These are phyloP conservation scores for Brassica balearica DNA, from an alignment of 441 rosid genomes.

Conservation along the genomic window DNA sequence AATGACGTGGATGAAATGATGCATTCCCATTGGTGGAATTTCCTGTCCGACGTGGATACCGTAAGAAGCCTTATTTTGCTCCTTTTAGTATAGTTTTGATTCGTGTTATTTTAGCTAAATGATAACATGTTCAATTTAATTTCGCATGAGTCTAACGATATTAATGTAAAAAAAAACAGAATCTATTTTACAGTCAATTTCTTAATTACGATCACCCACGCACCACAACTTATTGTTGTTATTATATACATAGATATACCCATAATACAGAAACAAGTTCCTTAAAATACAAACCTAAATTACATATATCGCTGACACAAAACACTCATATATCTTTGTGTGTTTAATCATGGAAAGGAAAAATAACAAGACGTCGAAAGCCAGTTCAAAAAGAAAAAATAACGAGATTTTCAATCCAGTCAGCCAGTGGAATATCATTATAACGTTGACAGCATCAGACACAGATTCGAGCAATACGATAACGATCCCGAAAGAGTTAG, in stretches of 20 bases:
- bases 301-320: background rate
- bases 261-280: background rate
- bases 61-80: no score
- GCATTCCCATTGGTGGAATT: no score
- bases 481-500: background rate
- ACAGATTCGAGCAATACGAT: background rate
- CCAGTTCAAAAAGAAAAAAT: background rate
- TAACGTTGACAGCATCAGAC: slow-evolving; percentile 13
- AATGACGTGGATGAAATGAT: no score
- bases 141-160: background rate
- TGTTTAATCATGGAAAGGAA: background rate
- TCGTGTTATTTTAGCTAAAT: background rate
- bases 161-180: background rate
- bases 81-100: no score
- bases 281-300: background rate
- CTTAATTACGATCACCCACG: background rate
- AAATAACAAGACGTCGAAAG: no score
- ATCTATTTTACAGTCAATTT: background rate
- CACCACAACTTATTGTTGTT: background rate
- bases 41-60: no score
- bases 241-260: background rate
- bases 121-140: background rate
- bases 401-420: background rate
- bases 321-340: background rate
- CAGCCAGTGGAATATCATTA: background rate